Conservation (phyloP, 148 eudicot genomes). For the Talinum fruticosum region DNA sequence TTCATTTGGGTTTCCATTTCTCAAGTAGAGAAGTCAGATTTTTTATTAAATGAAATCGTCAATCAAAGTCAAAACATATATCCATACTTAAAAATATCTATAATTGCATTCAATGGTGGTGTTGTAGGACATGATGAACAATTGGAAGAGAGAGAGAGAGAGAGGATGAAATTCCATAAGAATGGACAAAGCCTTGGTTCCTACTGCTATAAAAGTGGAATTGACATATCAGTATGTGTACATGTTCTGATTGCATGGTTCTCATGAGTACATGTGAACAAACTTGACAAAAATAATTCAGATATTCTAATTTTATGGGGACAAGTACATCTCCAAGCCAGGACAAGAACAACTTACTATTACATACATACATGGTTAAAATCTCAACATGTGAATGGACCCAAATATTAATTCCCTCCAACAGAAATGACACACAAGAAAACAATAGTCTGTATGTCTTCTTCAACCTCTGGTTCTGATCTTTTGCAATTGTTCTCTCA, state of each 20-base stretch:
- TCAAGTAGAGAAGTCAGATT: no score
- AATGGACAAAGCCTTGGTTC: neutral
- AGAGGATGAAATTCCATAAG: neutral
- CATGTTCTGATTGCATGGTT: neutral
- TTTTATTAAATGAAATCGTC: no score
- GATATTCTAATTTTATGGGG: neutral
- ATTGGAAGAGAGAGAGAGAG: neutral
- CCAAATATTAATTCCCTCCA: neutral
- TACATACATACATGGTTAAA: neutral
- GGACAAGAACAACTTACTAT: no score
- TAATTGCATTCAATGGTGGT: no score
- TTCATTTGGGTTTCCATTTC: no score
- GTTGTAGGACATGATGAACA: no score
- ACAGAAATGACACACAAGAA: neutral
- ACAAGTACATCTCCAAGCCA: neutral
- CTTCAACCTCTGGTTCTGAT: neutral
- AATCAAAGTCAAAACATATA: no score
- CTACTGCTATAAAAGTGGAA: neutral
- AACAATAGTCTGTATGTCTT: constrained; percentile 18
- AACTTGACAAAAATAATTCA: neutral
- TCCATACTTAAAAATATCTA: no score
- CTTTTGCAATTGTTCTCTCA: neutral
- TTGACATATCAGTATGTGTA: neutral
- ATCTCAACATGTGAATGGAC: constrained; percentile 6
- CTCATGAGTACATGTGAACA: neutral